phyloP scores from a whole-genome alignment of 2,329 filamentous ascomycete genomes.

The Pseudogymnoascus sp. region DNA sequence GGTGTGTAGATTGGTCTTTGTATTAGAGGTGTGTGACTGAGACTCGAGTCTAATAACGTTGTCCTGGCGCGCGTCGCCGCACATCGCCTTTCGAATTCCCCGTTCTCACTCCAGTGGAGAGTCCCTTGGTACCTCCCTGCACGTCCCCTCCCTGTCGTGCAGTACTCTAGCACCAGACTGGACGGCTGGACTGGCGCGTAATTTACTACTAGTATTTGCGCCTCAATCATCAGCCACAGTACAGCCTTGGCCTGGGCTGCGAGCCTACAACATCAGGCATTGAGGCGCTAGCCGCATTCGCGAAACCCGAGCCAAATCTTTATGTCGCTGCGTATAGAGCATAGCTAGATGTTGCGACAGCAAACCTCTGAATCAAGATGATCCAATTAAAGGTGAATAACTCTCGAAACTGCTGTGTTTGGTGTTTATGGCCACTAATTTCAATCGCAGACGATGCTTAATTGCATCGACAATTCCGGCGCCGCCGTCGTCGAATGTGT shows the following conservation, averaged over 20 bases:
- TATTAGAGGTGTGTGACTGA: not conserved
- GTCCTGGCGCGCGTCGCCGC: constrained; percentile 6
- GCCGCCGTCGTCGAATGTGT: constrained; percentile 95
- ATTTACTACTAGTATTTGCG: not conserved
- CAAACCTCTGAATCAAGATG: constrained; percentile 50
- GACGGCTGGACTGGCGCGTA: not conserved
- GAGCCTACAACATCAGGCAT: constrained; percentile 4
- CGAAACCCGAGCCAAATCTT: constrained; percentile 4
- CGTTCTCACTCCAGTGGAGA: not conserved
- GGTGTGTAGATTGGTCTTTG: not conserved
- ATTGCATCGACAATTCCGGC: constrained; percentile 98
- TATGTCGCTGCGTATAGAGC: not conserved
- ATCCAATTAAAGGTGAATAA: constrained; percentile 73
- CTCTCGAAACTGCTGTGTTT: accelerated
- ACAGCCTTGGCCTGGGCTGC: not conserved
- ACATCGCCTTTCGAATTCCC: constrained; percentile 1
- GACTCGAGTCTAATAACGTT: constrained; percentile 4
- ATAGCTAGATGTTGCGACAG: constrained; percentile 2
- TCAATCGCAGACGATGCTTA: constrained; percentile 71
- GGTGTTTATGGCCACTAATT: not conserved
- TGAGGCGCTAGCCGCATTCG: not conserved
- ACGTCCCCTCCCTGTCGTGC: not conserved
- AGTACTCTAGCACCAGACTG: not conserved
- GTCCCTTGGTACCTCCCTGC: not conserved
- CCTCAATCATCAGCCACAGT: not conserved